phyloP scores from a whole-genome alignment of 805 yeast genomes.

The Metschnikowia cubensis region DNA sequence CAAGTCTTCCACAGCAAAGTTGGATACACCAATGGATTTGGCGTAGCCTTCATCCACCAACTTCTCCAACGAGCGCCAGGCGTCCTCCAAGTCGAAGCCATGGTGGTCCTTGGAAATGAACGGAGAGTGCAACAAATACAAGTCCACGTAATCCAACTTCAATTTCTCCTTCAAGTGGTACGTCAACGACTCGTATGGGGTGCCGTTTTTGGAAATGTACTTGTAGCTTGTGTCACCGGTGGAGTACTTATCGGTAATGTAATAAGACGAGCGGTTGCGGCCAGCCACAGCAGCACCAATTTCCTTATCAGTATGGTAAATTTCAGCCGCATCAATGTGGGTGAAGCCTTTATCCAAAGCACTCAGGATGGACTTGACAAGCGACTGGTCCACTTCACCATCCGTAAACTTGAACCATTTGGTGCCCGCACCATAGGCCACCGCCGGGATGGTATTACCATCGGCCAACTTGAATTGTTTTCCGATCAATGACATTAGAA shows the following conservation, averaged over 20 bases:
- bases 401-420: slow-evolving; percentile 36
- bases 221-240: slow-evolving; percentile 18
- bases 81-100: slow-evolving; percentile 37
- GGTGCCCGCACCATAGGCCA: slow-evolving; percentile 50
- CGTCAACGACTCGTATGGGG: slow-evolving; percentile 41
- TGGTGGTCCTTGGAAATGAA: slow-evolving; percentile 27
- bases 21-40: slow-evolving; percentile 59
- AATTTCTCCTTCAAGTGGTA: slow-evolving; percentile 32
- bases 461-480: slow-evolving; percentile 27
- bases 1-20: slow-evolving; percentile 47
- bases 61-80: slow-evolving; percentile 50
- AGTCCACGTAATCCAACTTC: slow-evolving; percentile 46
- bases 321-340: slow-evolving; percentile 66
- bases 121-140: slow-evolving; percentile 51
- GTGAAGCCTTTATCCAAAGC: slow-evolving; percentile 52
- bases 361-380: slow-evolving; percentile 42
- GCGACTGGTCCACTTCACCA: slow-evolving; percentile 24
- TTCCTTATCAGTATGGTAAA: slow-evolving; percentile 55
- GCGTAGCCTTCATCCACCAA: slow-evolving; percentile 51
- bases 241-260: slow-evolving; percentile 55
- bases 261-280: slow-evolving; percentile 41
- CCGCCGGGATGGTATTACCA: slow-evolving; percentile 40
- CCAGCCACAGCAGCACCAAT: slow-evolving; percentile 49
- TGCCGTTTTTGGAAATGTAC: slow-evolving; percentile 12
- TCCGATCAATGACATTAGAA: slow-evolving; percentile 16